Percentiles rank a stretch among this genome's conserved stretches.
Conservation (phyloP, 768 basidiomycete species). For the Leucocoprinus sp. region DNA sequence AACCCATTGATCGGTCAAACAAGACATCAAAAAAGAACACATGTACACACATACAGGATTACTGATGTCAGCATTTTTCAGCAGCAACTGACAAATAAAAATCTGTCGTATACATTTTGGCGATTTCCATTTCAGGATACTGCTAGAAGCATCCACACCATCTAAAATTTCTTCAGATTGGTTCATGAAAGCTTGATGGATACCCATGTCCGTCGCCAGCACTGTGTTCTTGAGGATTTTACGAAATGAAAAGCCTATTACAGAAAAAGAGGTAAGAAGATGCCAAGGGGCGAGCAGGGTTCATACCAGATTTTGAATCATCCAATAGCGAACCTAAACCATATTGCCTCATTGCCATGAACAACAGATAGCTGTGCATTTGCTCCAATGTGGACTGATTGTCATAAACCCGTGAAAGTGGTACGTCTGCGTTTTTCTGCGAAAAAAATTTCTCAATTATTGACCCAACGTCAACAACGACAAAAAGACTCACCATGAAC, state of each 20-base stretch:
- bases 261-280: constrained; percentile 1
- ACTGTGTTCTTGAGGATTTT: constrained; percentile 76
- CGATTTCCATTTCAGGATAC: constrained; percentile 17
- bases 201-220: constrained; percentile 91
- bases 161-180: constrained; percentile 45
- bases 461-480: neutral
- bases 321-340: constrained; percentile 66
- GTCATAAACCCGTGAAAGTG: constrained; percentile 82
- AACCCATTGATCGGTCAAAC: neutral
- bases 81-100: constrained; percentile 79
- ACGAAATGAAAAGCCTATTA: constrained; percentile 42
- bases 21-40: constrained; percentile 1
- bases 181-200: constrained; percentile 80
- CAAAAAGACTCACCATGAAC: constrained; percentile 68
- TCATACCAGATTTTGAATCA: constrained; percentile 26
- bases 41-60: constrained; percentile 73
- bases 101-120: constrained; percentile 45
- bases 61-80: constrained; percentile 98
- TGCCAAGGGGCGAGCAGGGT: neutral
- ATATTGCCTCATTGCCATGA: constrained; percentile 73
- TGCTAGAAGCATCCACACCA: constrained; percentile 16
- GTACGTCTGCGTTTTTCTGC: constrained; percentile 90
- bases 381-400: constrained; percentile 87
- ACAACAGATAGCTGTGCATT: constrained; percentile 80
- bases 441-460: constrained; percentile 3